A percentile compares a stretch with the other conserved stretches of the same genome.
Evolutionary conservation across 768 basidiomycete genomes (phyloP).

Genomic region (Suillus subluteus): DNA sequence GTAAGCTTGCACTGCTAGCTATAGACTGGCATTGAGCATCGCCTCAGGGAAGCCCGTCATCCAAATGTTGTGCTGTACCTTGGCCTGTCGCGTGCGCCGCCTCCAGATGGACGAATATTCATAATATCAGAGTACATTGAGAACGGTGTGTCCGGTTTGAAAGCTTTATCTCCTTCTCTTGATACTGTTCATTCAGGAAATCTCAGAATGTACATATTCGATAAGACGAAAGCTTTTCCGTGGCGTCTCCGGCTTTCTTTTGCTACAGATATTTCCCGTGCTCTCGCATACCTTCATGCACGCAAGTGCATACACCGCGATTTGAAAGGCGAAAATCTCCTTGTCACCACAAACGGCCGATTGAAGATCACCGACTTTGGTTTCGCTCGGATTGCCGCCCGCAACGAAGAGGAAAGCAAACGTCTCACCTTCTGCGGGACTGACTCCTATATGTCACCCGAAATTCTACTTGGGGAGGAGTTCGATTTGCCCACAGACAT

Average conservation of each 20-base stretch:
- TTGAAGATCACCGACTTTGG: conserved; percentile 99
- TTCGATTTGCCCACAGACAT: conserved; percentile 95
- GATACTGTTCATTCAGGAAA: conserved; percentile 46
- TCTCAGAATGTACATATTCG: conserved; percentile 87
- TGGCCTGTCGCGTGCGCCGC: conserved; percentile 81
- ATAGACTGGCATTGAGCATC: conserved; percentile 11
- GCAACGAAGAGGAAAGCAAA: conserved; percentile 87
- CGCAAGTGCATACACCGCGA: conserved; percentile 89
- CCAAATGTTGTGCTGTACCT: conserved; percentile 94
- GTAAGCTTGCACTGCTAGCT: conserved; percentile 31
- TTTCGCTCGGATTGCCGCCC: conserved; percentile 91
- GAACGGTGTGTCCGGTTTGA: conserved; percentile 49
- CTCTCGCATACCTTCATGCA: conserved; percentile 96
- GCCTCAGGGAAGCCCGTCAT: conserved; percentile 74
- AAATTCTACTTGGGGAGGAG: conserved; percentile 88
- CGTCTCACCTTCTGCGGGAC: conserved; percentile 88
- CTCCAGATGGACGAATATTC: conserved; percentile 83
- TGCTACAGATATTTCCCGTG: conserved; percentile 91
- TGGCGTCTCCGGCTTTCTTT: conserved; percentile 95
- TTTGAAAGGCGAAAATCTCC: conserved; percentile 95
- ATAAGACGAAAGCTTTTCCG: conserved; percentile 81
- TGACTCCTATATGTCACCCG: conserved; percentile 96
- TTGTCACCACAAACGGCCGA: conserved; percentile 92
- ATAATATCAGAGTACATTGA: conserved; percentile 96
- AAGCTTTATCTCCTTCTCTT: background rate